Evolutionary conservation across 495 filamentous ascomycete species (phyloP).

Genomic region (Antarctomyces pellizariae): DNA sequence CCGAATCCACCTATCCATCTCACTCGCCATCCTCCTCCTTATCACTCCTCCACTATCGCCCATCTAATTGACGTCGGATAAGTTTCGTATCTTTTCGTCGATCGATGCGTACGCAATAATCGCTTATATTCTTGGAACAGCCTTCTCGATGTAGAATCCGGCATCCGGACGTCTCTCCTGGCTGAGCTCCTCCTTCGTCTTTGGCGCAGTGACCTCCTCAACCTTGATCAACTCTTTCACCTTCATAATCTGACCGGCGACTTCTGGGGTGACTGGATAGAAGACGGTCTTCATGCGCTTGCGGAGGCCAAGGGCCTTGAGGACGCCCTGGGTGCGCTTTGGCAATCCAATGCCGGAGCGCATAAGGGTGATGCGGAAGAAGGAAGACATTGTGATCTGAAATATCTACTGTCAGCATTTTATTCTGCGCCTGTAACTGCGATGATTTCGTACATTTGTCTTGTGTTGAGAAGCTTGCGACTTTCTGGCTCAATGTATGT

Average conservation of each 20-base stretch:
- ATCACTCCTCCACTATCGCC: no score
- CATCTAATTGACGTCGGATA: no score
- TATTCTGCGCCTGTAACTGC: no score
- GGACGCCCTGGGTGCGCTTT: constrained; percentile 53
- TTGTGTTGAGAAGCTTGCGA: no score
- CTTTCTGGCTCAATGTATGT: no score
- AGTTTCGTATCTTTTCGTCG: no score
- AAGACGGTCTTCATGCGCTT: constrained; percentile 80
- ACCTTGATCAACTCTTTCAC: constrained; percentile 91
- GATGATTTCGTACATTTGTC: no score
- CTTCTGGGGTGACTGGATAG: constrained; percentile 58
- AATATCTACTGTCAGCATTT: background rate
- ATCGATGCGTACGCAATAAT: no score
- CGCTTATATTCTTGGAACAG: no score
- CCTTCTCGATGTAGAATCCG: constrained; percentile 68
- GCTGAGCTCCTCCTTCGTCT: constrained; percentile 51
- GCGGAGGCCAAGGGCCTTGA: constrained; percentile 71
- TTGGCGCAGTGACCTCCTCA: constrained; percentile 47
- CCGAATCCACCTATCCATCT: no score
- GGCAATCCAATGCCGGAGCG: constrained; percentile 88
- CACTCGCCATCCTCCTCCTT: no score
- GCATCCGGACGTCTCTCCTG: constrained; percentile 52
- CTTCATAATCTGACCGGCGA: constrained; percentile 89
- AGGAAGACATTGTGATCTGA: constrained; percentile 50
- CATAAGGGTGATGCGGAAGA: constrained; percentile 91